Evolutionary conservation across 768 basidiomycete species (phyloP).

Genomic region (Lactifluus rugatus): DNA sequence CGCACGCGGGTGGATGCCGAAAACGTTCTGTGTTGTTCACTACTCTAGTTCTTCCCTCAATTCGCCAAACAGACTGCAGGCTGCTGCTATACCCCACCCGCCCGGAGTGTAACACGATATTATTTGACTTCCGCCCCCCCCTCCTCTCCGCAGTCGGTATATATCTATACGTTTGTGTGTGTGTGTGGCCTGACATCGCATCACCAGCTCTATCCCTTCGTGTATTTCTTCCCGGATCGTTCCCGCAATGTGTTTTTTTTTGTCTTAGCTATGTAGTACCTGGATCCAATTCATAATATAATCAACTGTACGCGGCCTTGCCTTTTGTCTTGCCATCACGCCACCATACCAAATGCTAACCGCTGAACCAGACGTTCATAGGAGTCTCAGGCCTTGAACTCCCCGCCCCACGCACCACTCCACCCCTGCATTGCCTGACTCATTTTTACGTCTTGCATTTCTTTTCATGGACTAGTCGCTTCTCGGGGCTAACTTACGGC

Average conservation of each 20-base stretch:
- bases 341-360: neutral
- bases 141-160: neutral
- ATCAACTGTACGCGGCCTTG: neutral
- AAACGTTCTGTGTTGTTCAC: neutral
- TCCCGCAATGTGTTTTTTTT: neutral
- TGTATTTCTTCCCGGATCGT: slow-evolving; percentile 3
- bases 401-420: no score
- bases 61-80: neutral
- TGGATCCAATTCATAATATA: slow-evolving; percentile 1
- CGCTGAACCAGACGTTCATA: no score
- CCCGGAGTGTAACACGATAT: slow-evolving; percentile 8
- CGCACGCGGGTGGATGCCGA: neutral
- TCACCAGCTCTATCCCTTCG: neutral
- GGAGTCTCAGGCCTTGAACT: no score
- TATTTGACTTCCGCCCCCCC: neutral
- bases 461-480: neutral
- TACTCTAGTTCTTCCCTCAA: neutral
- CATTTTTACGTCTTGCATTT: neutral
- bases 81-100: neutral
- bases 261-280: slow-evolving; percentile 1
- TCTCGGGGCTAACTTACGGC: neutral
- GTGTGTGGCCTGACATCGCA: slow-evolving; percentile 4
- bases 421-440: neutral
- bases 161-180: slow-evolving; percentile 8
- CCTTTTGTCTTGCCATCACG: neutral